Percentiles rank a stretch among this genome's conserved stretches.
These are phyloP conservation scores for Yamadazyma aaseri DNA, from an alignment of 1,139 yeast species.

Conservation along the genomic window DNA sequence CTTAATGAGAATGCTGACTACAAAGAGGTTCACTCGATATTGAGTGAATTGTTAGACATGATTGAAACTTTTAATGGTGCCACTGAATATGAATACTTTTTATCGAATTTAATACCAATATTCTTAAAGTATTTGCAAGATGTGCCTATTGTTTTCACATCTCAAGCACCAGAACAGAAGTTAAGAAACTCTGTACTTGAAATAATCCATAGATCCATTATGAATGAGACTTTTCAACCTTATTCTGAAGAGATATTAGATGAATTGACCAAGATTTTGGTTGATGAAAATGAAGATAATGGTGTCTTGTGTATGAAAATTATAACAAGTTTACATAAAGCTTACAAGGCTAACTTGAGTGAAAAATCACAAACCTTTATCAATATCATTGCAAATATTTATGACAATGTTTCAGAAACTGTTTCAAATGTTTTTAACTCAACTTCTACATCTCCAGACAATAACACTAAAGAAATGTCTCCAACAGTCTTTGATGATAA, in stretches of 20 bases:
- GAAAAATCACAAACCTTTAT: slow-evolving; percentile 81
- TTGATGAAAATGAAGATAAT: slow-evolving; percentile 88
- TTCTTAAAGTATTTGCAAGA: slow-evolving; percentile 58
- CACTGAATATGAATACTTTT: slow-evolving; percentile 71
- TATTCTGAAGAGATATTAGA: slow-evolving; percentile 63
- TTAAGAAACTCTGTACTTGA: slow-evolving; percentile 75
- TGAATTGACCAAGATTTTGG: slow-evolving; percentile 58
- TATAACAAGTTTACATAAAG: slow-evolving; percentile 83
- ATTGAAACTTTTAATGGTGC: slow-evolving; percentile 81
- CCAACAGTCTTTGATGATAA: slow-evolving; percentile 36
- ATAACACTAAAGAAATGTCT: slow-evolving; percentile 32
- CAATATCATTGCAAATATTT: slow-evolving; percentile 71
- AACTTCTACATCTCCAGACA: slow-evolving; percentile 30
- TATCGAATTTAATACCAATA: slow-evolving; percentile 60
- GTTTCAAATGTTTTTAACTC: slow-evolving; percentile 59
- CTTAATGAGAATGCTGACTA: slow-evolving; percentile 57
- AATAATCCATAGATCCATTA: slow-evolving; percentile 74
- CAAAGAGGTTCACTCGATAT: slow-evolving; percentile 59
- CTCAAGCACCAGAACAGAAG: slow-evolving; percentile 67
- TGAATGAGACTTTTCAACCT: slow-evolving; percentile 80
- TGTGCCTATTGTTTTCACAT: slow-evolving; percentile 71
- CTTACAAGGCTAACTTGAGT: slow-evolving; percentile 66
- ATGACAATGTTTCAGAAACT: slow-evolving; percentile 76
- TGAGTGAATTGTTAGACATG: slow-evolving; percentile 82
- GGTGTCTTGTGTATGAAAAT: slow-evolving; percentile 91